phyloP scores from a whole-genome alignment of 345 rosid genomes.

The Arabidopsis thaliana region DNA sequence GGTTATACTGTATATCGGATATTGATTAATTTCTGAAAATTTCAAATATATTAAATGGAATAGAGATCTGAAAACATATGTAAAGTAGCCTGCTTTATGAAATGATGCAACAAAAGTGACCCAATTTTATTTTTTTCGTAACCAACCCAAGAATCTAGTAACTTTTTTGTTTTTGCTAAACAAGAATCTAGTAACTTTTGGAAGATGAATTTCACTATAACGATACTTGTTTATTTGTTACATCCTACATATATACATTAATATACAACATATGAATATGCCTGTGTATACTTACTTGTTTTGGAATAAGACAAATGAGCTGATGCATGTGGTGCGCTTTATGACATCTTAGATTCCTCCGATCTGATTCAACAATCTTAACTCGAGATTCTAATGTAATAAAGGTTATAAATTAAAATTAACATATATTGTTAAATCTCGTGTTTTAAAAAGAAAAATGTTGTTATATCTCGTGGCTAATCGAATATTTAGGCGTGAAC shows the following conservation, averaged over 20 bases:
- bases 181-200: slow-evolving; percentile 39
- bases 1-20: neutral
- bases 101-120: slow-evolving; percentile 46
- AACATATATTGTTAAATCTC: neutral
- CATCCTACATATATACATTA: slow-evolving; percentile 6
- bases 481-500: neutral
- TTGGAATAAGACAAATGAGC: slow-evolving; percentile 42
- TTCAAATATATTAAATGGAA: neutral
- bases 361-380: slow-evolving; percentile 19
- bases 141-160: slow-evolving; percentile 43
- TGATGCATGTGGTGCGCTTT: slow-evolving; percentile 35
- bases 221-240: slow-evolving; percentile 31
- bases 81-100: slow-evolving; percentile 44
- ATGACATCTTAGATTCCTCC: slow-evolving; percentile 38
- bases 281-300: slow-evolving; percentile 32
- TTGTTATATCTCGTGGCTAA: neutral
- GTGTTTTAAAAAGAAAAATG: neutral
- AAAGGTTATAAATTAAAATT: neutral
- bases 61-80: slow-evolving; percentile 39
- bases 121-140: slow-evolving; percentile 37
- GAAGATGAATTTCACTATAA: slow-evolving; percentile 45
- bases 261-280: slow-evolving; percentile 19
- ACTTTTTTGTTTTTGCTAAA: slow-evolving; percentile 17
- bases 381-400: slow-evolving; percentile 14
- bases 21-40: slow-evolving; percentile 6